Base-by-base conservation (phyloP, 768 basidiomycete species). In the Lactarius deliciosus region DNA sequence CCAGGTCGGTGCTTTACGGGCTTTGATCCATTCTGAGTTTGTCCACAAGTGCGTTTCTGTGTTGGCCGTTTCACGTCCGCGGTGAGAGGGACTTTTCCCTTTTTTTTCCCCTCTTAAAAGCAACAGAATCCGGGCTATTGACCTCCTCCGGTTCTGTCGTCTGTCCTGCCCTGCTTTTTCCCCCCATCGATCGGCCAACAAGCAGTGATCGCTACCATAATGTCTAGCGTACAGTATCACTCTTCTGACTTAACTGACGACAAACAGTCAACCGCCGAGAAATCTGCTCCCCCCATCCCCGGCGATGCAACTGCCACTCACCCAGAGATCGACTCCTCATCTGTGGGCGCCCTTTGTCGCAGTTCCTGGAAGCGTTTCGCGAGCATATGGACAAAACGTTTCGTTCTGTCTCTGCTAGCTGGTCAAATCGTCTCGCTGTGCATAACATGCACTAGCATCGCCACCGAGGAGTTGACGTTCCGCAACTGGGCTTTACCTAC, bases 401-500 rank as follows among this genome's bases (percentile, higher is more conserved):
- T 94, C 76, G 74, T 85, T 9, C 79, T 90, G 32, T 84, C 89
- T 25, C 75, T 94, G 34, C 63, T 93, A 25, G 86, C 89, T 2
- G 93, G 92, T 11, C 92, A 95, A 75, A 75, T 94, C 34, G 87
- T 94, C 40, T 93, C 92, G 59, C 74, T 94, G 63, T 94, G 93
- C 75, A 94, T 95, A 64, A 94, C 92, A 18, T 91, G 89, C 75
- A 95, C 92, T 61, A 94, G 89, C 73, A 88, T 94, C 30, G 90
- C 90, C 40, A 94, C 93, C 3, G 89, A 90, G 30, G 91, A 93
- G 75, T 80, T 94, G 41, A 83, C 87, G 9, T 77, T 64, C 40
- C 78, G 90, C 60, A 85, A 86, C 72, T 93, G 91, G 88, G 77
- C 82, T 16, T 74, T 92, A 57, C 86, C 92, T 7, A 90, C 91